Conservation (phyloP, 1,284 basidiomycete genomes). For the Schizophyllum commune region DNA sequence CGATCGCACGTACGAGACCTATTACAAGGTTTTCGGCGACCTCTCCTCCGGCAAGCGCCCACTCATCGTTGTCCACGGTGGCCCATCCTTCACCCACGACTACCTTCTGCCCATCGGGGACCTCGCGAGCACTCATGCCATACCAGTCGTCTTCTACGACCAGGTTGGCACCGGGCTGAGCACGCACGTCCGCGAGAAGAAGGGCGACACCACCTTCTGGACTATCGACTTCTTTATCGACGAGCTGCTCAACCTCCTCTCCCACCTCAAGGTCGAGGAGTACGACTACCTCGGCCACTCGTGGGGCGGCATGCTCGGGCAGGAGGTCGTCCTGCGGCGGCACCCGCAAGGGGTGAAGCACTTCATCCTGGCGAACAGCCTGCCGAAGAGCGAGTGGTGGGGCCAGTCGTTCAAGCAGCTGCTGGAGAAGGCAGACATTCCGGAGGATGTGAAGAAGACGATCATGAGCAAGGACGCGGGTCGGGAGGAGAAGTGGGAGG, state of each 20-base stretch:
- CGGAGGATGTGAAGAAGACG: slow-evolving; percentile 33
- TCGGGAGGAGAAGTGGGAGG: slow-evolving; percentile 36
- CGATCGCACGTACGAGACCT: slow-evolving; percentile 26
- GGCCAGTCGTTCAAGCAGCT: slow-evolving; percentile 25
- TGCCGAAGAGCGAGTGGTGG: slow-evolving; percentile 33
- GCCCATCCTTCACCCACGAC: slow-evolving; percentile 31
- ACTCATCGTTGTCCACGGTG: slow-evolving; percentile 38
- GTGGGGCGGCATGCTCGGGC: slow-evolving; percentile 43
- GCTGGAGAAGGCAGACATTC: slow-evolving; percentile 23
- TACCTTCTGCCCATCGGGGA: slow-evolving; percentile 30
- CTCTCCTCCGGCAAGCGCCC: slow-evolving; percentile 22
- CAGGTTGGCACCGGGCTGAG: slow-evolving; percentile 39
- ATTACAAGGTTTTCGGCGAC: slow-evolving; percentile 36
- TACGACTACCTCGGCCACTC: slow-evolving; percentile 38
- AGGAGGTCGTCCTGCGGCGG: slow-evolving; percentile 12
- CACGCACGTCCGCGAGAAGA: slow-evolving; percentile 36
- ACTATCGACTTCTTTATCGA: slow-evolving; percentile 35
- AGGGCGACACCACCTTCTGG: slow-evolving; percentile 31
- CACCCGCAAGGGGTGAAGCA: slow-evolving; percentile 33
- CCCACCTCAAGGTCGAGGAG: slow-evolving; percentile 27
- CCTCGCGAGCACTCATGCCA: slow-evolving; percentile 20
- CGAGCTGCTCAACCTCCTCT: slow-evolving; percentile 37
- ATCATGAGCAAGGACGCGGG: slow-evolving; percentile 39
- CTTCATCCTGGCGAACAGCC: slow-evolving; percentile 31
- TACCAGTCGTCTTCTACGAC: slow-evolving; percentile 41